Evolutionary conservation across 2,329 filamentous ascomycete species (phyloP).

Genomic region (Phyllosticta capitalensis): DNA sequence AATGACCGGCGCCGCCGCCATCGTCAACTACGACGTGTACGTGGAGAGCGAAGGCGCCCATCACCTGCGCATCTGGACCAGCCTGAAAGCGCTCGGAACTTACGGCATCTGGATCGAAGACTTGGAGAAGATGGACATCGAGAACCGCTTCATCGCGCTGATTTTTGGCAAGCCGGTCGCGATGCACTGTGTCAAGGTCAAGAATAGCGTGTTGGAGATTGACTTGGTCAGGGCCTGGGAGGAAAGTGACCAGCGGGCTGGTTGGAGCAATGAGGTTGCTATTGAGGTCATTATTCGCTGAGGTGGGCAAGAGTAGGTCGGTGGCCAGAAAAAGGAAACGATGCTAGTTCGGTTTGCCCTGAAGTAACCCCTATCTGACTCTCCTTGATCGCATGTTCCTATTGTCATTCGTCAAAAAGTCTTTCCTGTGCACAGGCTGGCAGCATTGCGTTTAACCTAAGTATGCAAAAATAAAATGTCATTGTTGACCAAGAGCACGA

Average conservation of each 20-base stretch:
- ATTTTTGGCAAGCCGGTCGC: conserved; percentile 66
- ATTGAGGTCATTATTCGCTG: conserved; percentile 7
- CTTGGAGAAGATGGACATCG: conserved; percentile 51
- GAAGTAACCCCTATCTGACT: too few relatives aligned
- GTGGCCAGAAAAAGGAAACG: not conserved
- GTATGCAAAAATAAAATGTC: too few relatives aligned
- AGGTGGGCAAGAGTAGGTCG: not conserved
- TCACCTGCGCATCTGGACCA: conserved; percentile 57
- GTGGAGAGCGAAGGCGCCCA: conserved; percentile 42
- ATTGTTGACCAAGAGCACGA: too few relatives aligned
- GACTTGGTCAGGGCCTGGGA: conserved; percentile 72
- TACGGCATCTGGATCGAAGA: conserved; percentile 72
- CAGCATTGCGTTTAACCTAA: too few relatives aligned
- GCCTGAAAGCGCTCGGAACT: conserved; percentile 69
- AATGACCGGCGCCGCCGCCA: conserved; percentile 79
- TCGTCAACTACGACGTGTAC: conserved; percentile 53
- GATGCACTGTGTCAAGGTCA: conserved; percentile 50
- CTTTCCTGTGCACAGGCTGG: too few relatives aligned
- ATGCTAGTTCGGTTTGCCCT: too few relatives aligned
- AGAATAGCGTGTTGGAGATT: conserved; percentile 60
- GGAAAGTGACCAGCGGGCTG: conserved; percentile 56
- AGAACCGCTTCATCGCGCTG: conserved; percentile 61
- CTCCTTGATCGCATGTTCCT: too few relatives aligned
- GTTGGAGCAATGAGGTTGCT: conserved; percentile 57
- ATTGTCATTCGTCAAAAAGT: too few relatives aligned